Conservation (phyloP, 1,284 basidiomycete species). For the Sphagnurus paluster region DNA sequence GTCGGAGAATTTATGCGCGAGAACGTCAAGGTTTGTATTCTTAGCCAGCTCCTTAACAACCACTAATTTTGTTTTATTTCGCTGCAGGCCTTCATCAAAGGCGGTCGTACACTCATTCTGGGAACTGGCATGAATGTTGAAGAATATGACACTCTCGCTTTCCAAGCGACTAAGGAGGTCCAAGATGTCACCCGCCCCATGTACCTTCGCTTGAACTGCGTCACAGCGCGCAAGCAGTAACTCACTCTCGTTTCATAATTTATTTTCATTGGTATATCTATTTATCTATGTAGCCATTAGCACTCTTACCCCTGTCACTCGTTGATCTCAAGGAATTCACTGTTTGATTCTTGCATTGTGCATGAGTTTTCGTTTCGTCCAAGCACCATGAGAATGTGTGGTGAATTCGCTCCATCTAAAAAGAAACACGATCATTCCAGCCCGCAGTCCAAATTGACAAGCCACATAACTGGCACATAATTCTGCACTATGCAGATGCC, state of each 20-base stretch:
- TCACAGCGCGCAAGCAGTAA: conserved; percentile 8
- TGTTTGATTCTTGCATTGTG: too few relatives aligned
- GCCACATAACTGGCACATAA: too few relatives aligned
- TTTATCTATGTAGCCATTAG: too few relatives aligned
- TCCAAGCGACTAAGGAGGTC: conserved; percentile 7
- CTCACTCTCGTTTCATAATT: neutral
- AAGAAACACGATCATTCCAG: too few relatives aligned
- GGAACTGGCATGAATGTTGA: conserved; percentile 8
- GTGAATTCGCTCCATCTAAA: too few relatives aligned
- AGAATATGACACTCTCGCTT: conserved; percentile 2
- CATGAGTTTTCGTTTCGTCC: too few relatives aligned
- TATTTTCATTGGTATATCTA: neutral
- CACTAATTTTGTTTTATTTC: neutral
- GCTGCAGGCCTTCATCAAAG: conserved; percentile 8
- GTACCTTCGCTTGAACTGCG: conserved; percentile 11
- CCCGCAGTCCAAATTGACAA: too few relatives aligned
- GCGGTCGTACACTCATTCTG: conserved; percentile 4
- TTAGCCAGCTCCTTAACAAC: neutral
- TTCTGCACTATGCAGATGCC: too few relatives aligned
- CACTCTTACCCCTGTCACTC: too few relatives aligned
- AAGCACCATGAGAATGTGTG: too few relatives aligned
- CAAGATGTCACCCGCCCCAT: conserved; percentile 8
- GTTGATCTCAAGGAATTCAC: too few relatives aligned
- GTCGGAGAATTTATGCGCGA: conserved; percentile 14
- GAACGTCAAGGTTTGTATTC: conserved; percentile 9